Conservation (phyloP, 2,329 filamentous ascomycete species). For the Albophoma yamanashiensis region DNA sequence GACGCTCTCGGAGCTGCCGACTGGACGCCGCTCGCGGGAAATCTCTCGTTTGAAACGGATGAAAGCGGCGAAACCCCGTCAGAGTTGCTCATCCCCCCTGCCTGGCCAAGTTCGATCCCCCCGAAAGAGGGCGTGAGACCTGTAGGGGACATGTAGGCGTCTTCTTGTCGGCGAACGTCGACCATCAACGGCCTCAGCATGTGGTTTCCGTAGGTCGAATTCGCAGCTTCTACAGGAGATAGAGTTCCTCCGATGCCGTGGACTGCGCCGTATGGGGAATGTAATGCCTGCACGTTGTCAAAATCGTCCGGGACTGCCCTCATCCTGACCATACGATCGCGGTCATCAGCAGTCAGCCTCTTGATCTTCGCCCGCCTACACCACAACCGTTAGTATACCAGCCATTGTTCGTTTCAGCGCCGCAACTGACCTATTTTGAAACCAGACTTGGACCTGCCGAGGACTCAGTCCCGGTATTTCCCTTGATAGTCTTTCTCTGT, state of each 20-base stretch:
- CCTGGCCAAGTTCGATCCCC: slow-evolving; percentile 51
- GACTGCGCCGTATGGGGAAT: slow-evolving; percentile 55
- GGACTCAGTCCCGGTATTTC: slow-evolving; percentile 89
- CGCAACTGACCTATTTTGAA: slow-evolving; percentile 75
- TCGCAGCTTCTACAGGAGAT: slow-evolving; percentile 36
- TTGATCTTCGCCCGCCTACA: slow-evolving; percentile 60
- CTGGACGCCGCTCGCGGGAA: slow-evolving; percentile 21
- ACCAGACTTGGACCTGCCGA: slow-evolving; percentile 95
- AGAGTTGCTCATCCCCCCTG: slow-evolving; percentile 35
- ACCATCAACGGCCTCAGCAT: slow-evolving; percentile 60
- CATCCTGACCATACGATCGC: slow-evolving; percentile 63
- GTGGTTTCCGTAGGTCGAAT: slow-evolving; percentile 43
- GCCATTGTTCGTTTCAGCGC: not conserved
- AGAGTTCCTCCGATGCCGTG: slow-evolving; percentile 38
- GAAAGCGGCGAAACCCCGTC: slow-evolving; percentile 50
- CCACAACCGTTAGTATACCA: slow-evolving; percentile 6
- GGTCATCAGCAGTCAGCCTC: slow-evolving; percentile 57
- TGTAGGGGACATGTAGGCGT: slow-evolving; percentile 57
- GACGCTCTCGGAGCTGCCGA: slow-evolving; percentile 31
- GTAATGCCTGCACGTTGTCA: slow-evolving; percentile 58
- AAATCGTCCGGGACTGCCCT: slow-evolving; percentile 60
- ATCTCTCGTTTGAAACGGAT: slow-evolving; percentile 42
- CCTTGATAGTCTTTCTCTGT: slow-evolving; percentile 74
- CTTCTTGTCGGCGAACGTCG: slow-evolving; percentile 53
- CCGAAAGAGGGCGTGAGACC: slow-evolving; percentile 59